Percentiles rank a stretch among this genome's conserved stretches.
phyloP scores from a whole-genome alignment of 306 rosid species.

The Carpinus viminea region DNA sequence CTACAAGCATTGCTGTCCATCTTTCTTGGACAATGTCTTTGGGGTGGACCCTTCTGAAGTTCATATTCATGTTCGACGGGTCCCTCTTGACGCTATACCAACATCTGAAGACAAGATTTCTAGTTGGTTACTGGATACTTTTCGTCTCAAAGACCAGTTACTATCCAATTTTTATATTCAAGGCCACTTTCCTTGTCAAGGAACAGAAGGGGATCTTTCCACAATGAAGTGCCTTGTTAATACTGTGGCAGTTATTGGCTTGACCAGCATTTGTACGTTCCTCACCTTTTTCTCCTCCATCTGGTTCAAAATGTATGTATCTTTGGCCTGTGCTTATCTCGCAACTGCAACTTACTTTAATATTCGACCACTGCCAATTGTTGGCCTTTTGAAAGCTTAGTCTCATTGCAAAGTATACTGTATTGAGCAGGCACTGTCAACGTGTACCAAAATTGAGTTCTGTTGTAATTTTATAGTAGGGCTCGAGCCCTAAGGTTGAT shows the following conservation, averaged over 20 bases:
- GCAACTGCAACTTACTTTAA: constrained; percentile 58
- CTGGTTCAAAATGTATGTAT: constrained; percentile 66
- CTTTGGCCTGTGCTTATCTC: constrained; percentile 58
- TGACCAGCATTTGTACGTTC: constrained; percentile 46
- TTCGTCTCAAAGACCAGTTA: constrained; percentile 59
- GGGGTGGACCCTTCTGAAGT: constrained; percentile 82
- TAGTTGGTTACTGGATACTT: constrained; percentile 53
- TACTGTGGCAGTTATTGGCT: constrained; percentile 37
- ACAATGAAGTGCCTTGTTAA: constrained; percentile 46
- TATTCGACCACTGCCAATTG: constrained; percentile 55
- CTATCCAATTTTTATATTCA: constrained; percentile 55
- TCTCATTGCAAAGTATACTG: constrained; percentile 10
- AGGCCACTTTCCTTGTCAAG: constrained; percentile 70
- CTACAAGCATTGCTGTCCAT: constrained; percentile 66
- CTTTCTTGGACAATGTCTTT: constrained; percentile 71
- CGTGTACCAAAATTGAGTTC: constrained; percentile 12
- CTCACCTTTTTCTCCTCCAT: constrained; percentile 39
- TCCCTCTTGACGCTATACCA: constrained; percentile 51
- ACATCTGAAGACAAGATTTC: constrained; percentile 53
- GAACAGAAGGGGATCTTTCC: constrained; percentile 53
- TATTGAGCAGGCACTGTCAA: constrained; percentile 16
- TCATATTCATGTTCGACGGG: constrained; percentile 56
- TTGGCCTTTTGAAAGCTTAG: constrained; percentile 34
- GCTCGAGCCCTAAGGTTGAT: constrained; percentile 4
- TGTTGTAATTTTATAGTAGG: constrained; percentile 24